Conservation (phyloP, 2,329 filamentous ascomycete genomes). For the Talaromyces atroroseus region DNA sequence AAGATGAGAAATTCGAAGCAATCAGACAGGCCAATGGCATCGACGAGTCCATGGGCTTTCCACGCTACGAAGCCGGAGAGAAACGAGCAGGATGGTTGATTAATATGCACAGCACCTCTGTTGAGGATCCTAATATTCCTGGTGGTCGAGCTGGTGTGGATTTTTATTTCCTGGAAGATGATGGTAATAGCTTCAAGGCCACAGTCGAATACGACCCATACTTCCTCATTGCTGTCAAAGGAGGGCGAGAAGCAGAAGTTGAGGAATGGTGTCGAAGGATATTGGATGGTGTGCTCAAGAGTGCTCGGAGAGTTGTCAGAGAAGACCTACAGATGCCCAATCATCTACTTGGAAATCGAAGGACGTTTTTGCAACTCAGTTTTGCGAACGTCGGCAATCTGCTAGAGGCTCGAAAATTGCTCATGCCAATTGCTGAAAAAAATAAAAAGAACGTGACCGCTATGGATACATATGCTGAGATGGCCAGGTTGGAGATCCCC, state of each 20-base stretch:
- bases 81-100: slow-evolving; percentile 88
- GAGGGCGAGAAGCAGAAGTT: slow-evolving; percentile 82
- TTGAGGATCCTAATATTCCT: slow-evolving; percentile 76
- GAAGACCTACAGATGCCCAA: slow-evolving; percentile 95
- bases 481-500: slow-evolving; percentile 60
- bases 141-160: slow-evolving; percentile 86
- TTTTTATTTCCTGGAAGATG: slow-evolving; percentile 93
- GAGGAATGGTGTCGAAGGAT: slow-evolving; percentile 85
- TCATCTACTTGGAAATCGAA: slow-evolving; percentile 82
- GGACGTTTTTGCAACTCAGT: slow-evolving; percentile 78
- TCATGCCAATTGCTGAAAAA: slow-evolving; percentile 88
- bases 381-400: slow-evolving; percentile 87
- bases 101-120: slow-evolving; percentile 84
- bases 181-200: slow-evolving; percentile 87
- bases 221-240: slow-evolving; percentile 85
- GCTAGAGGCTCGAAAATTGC: slow-evolving; percentile 72
- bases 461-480: slow-evolving; percentile 97
- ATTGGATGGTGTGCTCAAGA: slow-evolving; percentile 78
- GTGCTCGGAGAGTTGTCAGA: slow-evolving; percentile 71
- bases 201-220: slow-evolving; percentile 96
- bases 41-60: slow-evolving; percentile 92
- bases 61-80: slow-evolving; percentile 80
- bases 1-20: slow-evolving; percentile 88
- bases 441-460: slow-evolving; percentile 95
- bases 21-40: slow-evolving; percentile 78